Evolutionary conservation across 2,329 filamentous ascomycete genomes (phyloP).

Genomic region (Ciborinia camelliae): DNA sequence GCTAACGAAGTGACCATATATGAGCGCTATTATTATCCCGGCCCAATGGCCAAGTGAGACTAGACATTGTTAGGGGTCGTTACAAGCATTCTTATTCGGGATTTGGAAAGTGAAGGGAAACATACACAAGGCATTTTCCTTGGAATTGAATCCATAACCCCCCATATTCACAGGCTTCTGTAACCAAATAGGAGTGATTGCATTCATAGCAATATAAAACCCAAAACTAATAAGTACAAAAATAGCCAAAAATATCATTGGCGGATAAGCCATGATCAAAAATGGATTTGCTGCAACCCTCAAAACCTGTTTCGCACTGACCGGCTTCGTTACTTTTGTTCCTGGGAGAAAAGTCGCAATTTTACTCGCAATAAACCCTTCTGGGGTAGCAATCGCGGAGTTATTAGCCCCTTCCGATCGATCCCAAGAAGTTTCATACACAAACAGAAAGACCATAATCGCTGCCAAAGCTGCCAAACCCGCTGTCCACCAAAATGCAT

Average conservation of each 20-base stretch:
- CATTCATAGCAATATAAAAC: conserved; percentile 30
- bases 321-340: conserved; percentile 20
- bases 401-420: conserved; percentile 30
- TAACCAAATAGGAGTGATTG: conserved; percentile 37
- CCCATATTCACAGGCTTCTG: conserved; percentile 39
- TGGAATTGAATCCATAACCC: conserved; percentile 44
- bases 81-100: background rate
- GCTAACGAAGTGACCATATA: conserved; percentile 41
- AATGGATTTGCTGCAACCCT: conserved; percentile 30
- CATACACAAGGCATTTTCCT: conserved; percentile 39
- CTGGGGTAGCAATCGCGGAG: conserved; percentile 20
- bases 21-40: conserved; percentile 39
- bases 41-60: conserved; percentile 43
- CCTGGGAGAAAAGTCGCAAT: conserved; percentile 23
- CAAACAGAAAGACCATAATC: conserved; percentile 39
- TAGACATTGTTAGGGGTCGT: conserved; percentile 26
- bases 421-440: conserved; percentile 43
- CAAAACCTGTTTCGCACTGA: conserved; percentile 12
- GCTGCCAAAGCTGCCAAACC: conserved; percentile 38
- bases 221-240: conserved; percentile 34
- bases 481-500: conserved; percentile 44
- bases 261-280: conserved; percentile 37
- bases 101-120: background rate
- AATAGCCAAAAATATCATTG: conserved; percentile 40
- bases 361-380: conserved; percentile 27